Evolutionary conservation across 1,284 basidiomycete species (phyloP).

Genomic region (Sporisorium iseilematis-ciliati): DNA sequence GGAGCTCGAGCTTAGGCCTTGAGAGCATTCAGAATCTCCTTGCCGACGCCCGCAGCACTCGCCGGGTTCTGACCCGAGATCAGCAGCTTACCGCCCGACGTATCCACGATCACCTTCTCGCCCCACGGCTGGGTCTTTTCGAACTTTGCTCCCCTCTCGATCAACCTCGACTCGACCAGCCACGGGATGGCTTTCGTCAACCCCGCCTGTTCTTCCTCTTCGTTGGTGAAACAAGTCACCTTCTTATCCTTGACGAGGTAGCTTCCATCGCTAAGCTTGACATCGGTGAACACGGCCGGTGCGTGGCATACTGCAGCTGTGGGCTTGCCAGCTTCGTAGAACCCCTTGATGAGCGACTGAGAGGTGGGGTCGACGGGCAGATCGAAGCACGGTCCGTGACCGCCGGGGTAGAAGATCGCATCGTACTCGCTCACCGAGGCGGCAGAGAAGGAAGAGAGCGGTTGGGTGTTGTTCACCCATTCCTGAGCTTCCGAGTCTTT

Average conservation of each 20-base stretch:
- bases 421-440: slow-evolving; percentile 74
- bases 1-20: slow-evolving; percentile 18
- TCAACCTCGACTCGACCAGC: slow-evolving; percentile 77
- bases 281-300: slow-evolving; percentile 58
- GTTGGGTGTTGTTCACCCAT: slow-evolving; percentile 75
- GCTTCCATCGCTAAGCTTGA: slow-evolving; percentile 58
- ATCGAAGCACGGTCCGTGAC: slow-evolving; percentile 69
- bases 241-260: slow-evolving; percentile 74
- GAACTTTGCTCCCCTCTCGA: slow-evolving; percentile 77
- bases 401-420: slow-evolving; percentile 83
- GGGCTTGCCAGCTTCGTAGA: slow-evolving; percentile 59
- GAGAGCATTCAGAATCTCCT: slow-evolving; percentile 50
- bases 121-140: slow-evolving; percentile 74
- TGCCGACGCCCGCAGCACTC: slow-evolving; percentile 39
- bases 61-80: slow-evolving; percentile 72
- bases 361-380: slow-evolving; percentile 54
- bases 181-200: slow-evolving; percentile 75
- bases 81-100: slow-evolving; percentile 33
- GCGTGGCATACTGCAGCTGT: slow-evolving; percentile 62
- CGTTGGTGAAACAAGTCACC: slow-evolving; percentile 79
- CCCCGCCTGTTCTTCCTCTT: slow-evolving; percentile 75
- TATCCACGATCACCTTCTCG: slow-evolving; percentile 72
- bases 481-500: slow-evolving; percentile 74
- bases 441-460: slow-evolving; percentile 75
- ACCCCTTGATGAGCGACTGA: slow-evolving; percentile 50